Conservation (phyloP, 202 grass and related monocot species). For the Carex sylvatica region DNA sequence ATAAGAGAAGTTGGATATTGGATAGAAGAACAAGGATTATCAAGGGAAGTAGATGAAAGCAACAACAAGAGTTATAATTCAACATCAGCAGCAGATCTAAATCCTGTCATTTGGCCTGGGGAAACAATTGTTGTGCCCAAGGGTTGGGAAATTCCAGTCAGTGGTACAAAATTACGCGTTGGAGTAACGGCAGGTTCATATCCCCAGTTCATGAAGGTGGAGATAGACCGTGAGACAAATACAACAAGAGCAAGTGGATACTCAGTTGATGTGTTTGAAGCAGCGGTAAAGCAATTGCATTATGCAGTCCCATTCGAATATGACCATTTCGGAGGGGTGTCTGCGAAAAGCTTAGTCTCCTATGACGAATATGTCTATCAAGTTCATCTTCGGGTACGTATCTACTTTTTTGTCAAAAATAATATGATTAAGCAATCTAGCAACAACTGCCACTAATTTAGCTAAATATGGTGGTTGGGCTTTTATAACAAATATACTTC, state of each 20-base stretch:
- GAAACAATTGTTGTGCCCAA: conserved; percentile 20
- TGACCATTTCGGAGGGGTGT: neutral
- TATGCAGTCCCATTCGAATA: conserved; percentile 39
- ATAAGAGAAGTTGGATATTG: conserved; percentile 45
- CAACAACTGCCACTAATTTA: no score
- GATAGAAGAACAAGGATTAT: conserved; percentile 33
- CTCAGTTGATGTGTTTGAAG: conserved; percentile 70
- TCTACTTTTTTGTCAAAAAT: no score
- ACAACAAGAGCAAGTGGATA: conserved; percentile 44
- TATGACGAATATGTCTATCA: conserved; percentile 41
- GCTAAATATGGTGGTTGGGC: no score
- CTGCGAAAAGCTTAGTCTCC: neutral
- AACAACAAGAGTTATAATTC: no score
- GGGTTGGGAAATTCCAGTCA: conserved; percentile 50
- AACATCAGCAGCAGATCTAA: neutral
- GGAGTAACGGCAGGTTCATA: conserved; percentile 33
- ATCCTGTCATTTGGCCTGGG: conserved; percentile 43
- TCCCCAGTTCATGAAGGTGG: neutral
- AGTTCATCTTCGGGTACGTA: conserved; percentile 16
- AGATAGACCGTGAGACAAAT: conserved; percentile 22
- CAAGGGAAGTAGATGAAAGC: neutral
- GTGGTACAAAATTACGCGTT: conserved; percentile 28
- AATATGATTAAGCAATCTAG: neutral
- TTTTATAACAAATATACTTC: neutral
- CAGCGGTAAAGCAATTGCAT: conserved; percentile 34